A percentile compares a stretch with the other conserved stretches of the same genome.
Conservation (phyloP, 176 grass and related monocot species). For the Oryza glumipatula region DNA sequence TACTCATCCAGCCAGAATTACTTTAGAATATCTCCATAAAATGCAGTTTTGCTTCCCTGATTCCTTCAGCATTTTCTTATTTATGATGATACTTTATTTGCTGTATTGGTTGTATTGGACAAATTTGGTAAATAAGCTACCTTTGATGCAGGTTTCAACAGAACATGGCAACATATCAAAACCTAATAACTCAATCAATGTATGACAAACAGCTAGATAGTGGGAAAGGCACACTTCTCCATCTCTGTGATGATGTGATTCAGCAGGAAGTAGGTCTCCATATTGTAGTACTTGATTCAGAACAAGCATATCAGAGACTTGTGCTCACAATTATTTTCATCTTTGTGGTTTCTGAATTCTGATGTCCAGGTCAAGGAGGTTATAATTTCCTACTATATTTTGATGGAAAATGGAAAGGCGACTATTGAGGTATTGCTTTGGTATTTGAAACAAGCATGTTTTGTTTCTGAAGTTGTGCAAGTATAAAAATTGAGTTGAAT, state of each 20-base stretch:
- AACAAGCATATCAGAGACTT: not conserved
- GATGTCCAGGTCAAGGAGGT: constrained; percentile 88
- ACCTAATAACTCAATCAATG: constrained; percentile 97
- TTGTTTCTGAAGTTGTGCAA: not conserved
- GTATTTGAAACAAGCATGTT: not conserved
- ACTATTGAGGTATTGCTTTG: constrained; percentile 61
- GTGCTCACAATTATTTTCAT: constrained; percentile 27
- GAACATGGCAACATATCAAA: constrained; percentile 95
- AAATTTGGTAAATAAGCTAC: not conserved
- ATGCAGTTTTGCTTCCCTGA: constrained; percentile 5
- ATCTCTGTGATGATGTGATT: constrained; percentile 96
- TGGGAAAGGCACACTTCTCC: constrained; percentile 92
- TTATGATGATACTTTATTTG: constrained; percentile 5
- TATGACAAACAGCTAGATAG: constrained; percentile 99
- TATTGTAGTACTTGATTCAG: constrained; percentile 25
- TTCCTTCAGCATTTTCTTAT: constrained; percentile 23
- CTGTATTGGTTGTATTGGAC: constrained; percentile 3
- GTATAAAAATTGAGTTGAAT: constrained; percentile 12
- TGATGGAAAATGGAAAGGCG: constrained; percentile 98
- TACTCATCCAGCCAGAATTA: not conserved
- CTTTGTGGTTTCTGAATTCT: constrained; percentile 32
- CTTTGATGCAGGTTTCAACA: constrained; percentile 81
- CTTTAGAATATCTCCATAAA: constrained; percentile 9
- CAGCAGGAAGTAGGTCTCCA: constrained; percentile 82
- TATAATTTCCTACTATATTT: constrained; percentile 96